A percentile compares a stretch with the other conserved stretches of the same genome.
These are phyloP conservation scores for Ligustrum vulgare DNA, from an alignment of 257 asterid genomes.

Conservation along the genomic window DNA sequence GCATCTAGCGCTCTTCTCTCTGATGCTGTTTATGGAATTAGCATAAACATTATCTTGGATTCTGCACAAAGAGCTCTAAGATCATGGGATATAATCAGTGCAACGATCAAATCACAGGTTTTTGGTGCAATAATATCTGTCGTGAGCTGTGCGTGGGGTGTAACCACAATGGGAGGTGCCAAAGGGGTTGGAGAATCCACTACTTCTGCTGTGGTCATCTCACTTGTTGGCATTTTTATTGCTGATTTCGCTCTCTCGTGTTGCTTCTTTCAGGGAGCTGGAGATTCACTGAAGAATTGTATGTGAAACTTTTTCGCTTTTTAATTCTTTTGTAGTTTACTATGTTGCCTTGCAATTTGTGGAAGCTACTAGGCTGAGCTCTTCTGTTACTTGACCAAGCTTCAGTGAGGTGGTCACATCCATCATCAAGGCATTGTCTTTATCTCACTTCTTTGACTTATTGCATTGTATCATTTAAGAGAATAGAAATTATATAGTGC, in stretches of 20 bases:
- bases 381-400: background rate
- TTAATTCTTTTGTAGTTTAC: slow-evolving; percentile 1
- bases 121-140: slow-evolving; percentile 85
- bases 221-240: slow-evolving; percentile 84
- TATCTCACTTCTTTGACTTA: background rate
- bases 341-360: background rate
- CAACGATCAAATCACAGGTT: slow-evolving; percentile 82
- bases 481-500: too few relatives aligned
- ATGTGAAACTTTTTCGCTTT: slow-evolving; percentile 43
- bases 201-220: slow-evolving; percentile 88
- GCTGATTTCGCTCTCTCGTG: slow-evolving; percentile 91
- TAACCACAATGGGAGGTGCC: slow-evolving; percentile 92
- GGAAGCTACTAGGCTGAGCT: background rate
- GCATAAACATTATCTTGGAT: slow-evolving; percentile 84
- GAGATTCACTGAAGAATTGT: slow-evolving; percentile 75
- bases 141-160: slow-evolving; percentile 98
- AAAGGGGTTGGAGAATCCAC: slow-evolving; percentile 98
- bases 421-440: background rate
- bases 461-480: background rate
- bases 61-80: slow-evolving; percentile 83
- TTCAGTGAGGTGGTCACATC: background rate
- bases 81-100: slow-evolving; percentile 87
- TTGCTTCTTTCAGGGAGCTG: slow-evolving; percentile 94
- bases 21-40: slow-evolving; percentile 77
- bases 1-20: slow-evolving; percentile 87